Evolutionary conservation across 2,329 filamentous ascomycete genomes (phyloP).

Genomic region (Diplodia scrobiculata): DNA sequence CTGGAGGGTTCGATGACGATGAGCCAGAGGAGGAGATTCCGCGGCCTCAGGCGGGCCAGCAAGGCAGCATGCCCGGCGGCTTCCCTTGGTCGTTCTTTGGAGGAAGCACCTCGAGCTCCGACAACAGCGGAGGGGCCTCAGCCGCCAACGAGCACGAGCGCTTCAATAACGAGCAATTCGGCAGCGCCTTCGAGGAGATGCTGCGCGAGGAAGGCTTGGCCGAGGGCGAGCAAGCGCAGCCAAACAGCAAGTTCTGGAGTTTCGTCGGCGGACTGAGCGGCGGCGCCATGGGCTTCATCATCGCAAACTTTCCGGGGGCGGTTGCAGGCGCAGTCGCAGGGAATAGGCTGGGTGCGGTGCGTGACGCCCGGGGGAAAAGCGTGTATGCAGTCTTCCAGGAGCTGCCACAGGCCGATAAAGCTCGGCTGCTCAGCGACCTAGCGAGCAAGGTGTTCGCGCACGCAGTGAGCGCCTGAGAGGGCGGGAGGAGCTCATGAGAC

Average conservation of each 20-base stretch:
- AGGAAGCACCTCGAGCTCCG: slow-evolving; percentile 35
- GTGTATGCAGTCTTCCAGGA: slow-evolving; percentile 92
- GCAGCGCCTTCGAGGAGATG: slow-evolving; percentile 63
- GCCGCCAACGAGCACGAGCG: slow-evolving; percentile 55
- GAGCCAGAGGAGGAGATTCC: slow-evolving; percentile 57
- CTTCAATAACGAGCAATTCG: slow-evolving; percentile 78
- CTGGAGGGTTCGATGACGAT: slow-evolving; percentile 48
- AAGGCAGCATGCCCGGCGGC: slow-evolving; percentile 31
- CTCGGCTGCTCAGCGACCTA: slow-evolving; percentile 77
- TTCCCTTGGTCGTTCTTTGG: slow-evolving; percentile 80
- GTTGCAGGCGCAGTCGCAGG: slow-evolving; percentile 89
- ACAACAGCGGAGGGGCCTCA: slow-evolving; percentile 35
- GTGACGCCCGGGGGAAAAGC: slow-evolving; percentile 90
- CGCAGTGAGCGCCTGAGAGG: slow-evolving; percentile 55
- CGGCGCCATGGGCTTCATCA: slow-evolving; percentile 88
- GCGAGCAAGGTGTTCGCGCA: slow-evolving; percentile 85
- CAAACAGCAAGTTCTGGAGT: slow-evolving; percentile 80
- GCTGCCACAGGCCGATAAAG: slow-evolving; percentile 78
- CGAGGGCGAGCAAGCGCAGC: slow-evolving; percentile 62
- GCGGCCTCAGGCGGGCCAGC: slow-evolving; percentile 28
- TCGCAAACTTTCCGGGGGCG: slow-evolving; percentile 87
- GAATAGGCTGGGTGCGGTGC: slow-evolving; percentile 83
- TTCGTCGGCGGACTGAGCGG: slow-evolving; percentile 83
- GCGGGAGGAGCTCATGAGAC: not conserved
- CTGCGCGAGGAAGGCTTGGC: slow-evolving; percentile 65